Evolutionary conservation across 2,329 filamentous ascomycete genomes (phyloP).

Genomic region (Arachnopeziza araneosa): DNA sequence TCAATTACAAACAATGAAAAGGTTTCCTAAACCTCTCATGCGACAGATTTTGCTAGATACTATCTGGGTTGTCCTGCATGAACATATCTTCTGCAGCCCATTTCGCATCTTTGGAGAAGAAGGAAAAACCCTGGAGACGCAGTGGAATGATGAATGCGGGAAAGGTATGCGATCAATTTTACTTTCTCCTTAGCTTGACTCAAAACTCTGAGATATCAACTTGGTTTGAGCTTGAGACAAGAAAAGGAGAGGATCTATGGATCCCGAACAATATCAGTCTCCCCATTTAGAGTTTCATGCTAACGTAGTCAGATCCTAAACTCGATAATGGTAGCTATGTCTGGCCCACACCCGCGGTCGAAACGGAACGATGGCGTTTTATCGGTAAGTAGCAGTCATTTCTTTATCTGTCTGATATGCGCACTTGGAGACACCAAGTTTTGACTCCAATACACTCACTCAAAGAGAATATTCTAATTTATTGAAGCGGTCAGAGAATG

Average conservation of each 20-base stretch:
- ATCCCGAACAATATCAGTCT: too few relatives aligned
- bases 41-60: slow-evolving; percentile 10
- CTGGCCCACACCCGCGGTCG: slow-evolving; percentile 7
- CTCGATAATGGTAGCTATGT: slow-evolving; percentile 5
- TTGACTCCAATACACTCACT: not conserved
- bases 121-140: slow-evolving; percentile 7
- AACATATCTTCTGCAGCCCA: slow-evolving; percentile 16
- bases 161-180: too few relatives aligned
- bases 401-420: too few relatives aligned
- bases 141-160: too few relatives aligned
- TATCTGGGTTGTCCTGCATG: slow-evolving; percentile 10
- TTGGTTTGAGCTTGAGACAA: too few relatives aligned
- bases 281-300: not conserved
- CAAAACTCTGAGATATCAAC: too few relatives aligned
- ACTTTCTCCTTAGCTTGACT: too few relatives aligned
- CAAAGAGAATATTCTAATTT: not conserved
- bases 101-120: slow-evolving; percentile 14
- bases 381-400: too few relatives aligned
- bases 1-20: not conserved
- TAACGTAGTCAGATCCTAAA: slow-evolving; percentile 1
- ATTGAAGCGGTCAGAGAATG: slow-evolving; percentile 3
- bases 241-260: too few relatives aligned
- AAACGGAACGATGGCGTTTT: slow-evolving; percentile 10
- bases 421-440: too few relatives aligned
- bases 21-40: slow-evolving; percentile 5